Evolutionary conservation across 163 green algal species (phyloP), one percentile per base, ranked within the genome.

Genomic region (Coccomyxa subellipsoidea): DNA sequence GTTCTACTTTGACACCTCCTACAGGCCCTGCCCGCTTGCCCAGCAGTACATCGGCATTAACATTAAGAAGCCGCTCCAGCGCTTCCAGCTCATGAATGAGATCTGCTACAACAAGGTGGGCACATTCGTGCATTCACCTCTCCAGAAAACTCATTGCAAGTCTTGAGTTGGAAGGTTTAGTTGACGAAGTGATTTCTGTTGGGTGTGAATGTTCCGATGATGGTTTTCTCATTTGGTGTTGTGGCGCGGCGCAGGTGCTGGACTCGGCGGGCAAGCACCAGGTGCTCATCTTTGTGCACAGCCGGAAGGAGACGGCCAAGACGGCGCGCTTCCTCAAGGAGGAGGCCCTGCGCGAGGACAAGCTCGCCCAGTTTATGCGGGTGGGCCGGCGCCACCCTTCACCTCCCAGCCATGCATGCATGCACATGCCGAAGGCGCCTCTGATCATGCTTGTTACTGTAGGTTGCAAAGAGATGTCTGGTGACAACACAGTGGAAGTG

Each of bases 81-180:
- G 96, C 81, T 98, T 98, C 87, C 93, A 99, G 90, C 88, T 98
- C 39, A 98, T 98, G 95, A 98, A 98, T 81, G 95, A 99, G 84
- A 97, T 99, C 86, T 98, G 93, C 90, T 99, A 99, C 88, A 91
- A 96, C 82, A 99, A 99, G 91, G 96, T 93, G 36, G 9, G 82
- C 81, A 76, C 54, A 23, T 8, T n/a, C n/a, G 31, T 53, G 40
- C 40, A 10, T 76, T 37, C 77, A 21, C n/a, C 66, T 73, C 31
- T 77, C 32, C 32, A n/a, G n/a, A n/a, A n/a, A n/a, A n/a, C n/a
- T n/a, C n/a, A n/a, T n/a, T n/a, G n/a, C n/a, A n/a, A n/a, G n/a
- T n/a, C n/a, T n/a, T n/a, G n/a, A n/a, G n/a, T n/a, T n/a, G n/a
- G n/a, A n/a, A n/a, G n/a, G n/a, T n/a, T n/a, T n/a, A n/a, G n/a